Conservation (phyloP, 2,329 filamentous ascomycete species). For the Herpotrichia juniperi region DNA sequence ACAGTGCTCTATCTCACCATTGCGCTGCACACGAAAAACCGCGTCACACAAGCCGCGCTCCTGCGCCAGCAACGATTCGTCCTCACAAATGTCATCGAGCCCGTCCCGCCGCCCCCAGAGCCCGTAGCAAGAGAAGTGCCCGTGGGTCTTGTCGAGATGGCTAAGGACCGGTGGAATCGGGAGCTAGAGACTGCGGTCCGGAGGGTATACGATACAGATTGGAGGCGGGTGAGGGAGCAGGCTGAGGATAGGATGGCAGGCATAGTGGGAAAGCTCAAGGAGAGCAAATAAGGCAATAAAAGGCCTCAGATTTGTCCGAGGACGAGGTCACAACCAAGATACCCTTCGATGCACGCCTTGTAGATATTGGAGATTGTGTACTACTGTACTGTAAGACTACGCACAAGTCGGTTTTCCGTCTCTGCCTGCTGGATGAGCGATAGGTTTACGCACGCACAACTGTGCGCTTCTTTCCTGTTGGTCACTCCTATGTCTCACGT, state of each 20-base stretch:
- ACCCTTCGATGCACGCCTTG: not conserved
- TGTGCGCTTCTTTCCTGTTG: not conserved
- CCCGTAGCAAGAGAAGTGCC: conserved; percentile 46
- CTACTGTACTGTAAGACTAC: not conserved
- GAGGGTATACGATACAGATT: conserved; percentile 53
- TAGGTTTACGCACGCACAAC: not conserved
- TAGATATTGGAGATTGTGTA: not conserved
- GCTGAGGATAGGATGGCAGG: conserved; percentile 48
- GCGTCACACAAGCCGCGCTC: conserved; percentile 51
- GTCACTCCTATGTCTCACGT: not conserved
- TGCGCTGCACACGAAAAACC: conserved; percentile 54
- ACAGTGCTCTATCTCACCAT: conserved; percentile 48
- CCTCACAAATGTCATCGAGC: conserved; percentile 52
- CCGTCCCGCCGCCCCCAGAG: conserved; percentile 46
- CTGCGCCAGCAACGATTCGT: conserved; percentile 54
- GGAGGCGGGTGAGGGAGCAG: conserved; percentile 48
- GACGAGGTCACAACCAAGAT: not conserved
- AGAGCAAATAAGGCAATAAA: conserved; percentile 39
- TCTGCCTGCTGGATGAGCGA: not conserved
- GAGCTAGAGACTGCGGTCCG: conserved; percentile 52
- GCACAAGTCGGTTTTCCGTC: not conserved
- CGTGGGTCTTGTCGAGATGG: conserved; percentile 52
- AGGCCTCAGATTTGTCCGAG: no score
- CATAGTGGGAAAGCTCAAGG: conserved; percentile 42
- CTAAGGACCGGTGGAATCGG: conserved; percentile 58